Evolutionary conservation across 805 yeast species (phyloP).

Genomic region (Sporopachydermia lactativora): DNA sequence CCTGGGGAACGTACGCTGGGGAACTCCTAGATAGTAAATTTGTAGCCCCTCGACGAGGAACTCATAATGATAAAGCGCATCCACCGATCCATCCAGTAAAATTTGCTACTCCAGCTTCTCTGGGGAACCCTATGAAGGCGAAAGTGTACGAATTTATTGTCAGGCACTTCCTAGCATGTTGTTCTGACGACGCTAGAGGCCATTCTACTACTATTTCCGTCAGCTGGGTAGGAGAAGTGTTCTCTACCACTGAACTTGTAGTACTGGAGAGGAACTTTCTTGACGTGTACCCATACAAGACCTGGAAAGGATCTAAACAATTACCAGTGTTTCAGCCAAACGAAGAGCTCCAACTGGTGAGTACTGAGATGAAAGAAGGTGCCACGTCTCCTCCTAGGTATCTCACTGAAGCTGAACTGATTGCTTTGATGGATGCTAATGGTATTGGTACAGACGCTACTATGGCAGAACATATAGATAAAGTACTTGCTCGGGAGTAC

Average conservation of each 20-base stretch:
- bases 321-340: constrained; percentile 51
- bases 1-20: constrained; percentile 66
- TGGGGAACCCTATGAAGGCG: constrained; percentile 32
- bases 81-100: constrained; percentile 92
- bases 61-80: constrained; percentile 87
- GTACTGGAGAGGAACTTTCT: constrained; percentile 66
- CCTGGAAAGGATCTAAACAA: constrained; percentile 55
- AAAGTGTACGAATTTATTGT: constrained; percentile 79
- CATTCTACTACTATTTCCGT: constrained; percentile 43
- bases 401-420: constrained; percentile 85
- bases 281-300: constrained; percentile 64
- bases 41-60: constrained; percentile 64
- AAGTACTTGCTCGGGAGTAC: constrained; percentile 55
- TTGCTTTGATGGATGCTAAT: constrained; percentile 88
- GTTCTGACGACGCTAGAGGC: constrained; percentile 86
- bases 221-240: constrained; percentile 68
- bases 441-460: constrained; percentile 99
- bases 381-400: constrained; percentile 68
- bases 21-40: constrained; percentile 31
- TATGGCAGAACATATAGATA: constrained; percentile 93
- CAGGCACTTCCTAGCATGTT: constrained; percentile 79
- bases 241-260: constrained; percentile 57
- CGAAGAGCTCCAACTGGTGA: constrained; percentile 39
- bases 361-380: constrained; percentile 55
- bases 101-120: constrained; percentile 17